phyloP scores from a whole-genome alignment of 169 alveolate genomes.

The Babesia divergens region DNA sequence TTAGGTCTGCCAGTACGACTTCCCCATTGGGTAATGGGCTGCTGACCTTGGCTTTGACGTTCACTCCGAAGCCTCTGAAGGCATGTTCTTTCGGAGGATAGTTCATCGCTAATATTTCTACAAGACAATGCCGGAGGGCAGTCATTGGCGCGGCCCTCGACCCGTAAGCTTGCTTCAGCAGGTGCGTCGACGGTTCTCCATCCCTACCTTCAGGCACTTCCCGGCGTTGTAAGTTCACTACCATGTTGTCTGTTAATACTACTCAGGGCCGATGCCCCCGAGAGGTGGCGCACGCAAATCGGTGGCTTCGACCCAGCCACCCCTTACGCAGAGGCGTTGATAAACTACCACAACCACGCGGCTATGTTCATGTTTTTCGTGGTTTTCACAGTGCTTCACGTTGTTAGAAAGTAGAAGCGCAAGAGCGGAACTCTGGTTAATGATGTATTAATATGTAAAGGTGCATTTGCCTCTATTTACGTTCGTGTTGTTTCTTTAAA shows the following conservation, averaged over 20 bases:
- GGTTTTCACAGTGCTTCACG: slow-evolving; percentile 74
- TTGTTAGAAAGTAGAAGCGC: slow-evolving; percentile 62
- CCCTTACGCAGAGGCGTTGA: slow-evolving; percentile 80
- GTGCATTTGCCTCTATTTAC: too few species aligned
- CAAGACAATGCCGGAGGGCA: slow-evolving; percentile 15
- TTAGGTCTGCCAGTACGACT: not conserved
- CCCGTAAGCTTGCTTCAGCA: slow-evolving; percentile 8
- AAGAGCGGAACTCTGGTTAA: too few species aligned
- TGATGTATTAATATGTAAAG: too few species aligned
- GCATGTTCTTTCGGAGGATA: not conserved
- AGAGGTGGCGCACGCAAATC: slow-evolving; percentile 77
- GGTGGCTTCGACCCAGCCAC: slow-evolving; percentile 86
- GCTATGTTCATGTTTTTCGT: slow-evolving; percentile 82
- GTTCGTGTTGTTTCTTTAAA: too few species aligned
- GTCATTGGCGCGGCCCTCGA: not conserved
- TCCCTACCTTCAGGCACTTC: slow-evolving; percentile 16
- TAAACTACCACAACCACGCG: slow-evolving; percentile 83
- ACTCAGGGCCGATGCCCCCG: slow-evolving; percentile 79
- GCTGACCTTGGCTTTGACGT: not conserved
- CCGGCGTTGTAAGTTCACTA: slow-evolving; percentile 38
- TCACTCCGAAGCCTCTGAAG: not conserved
- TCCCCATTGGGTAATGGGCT: not conserved
- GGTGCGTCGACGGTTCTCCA: slow-evolving; percentile 18
- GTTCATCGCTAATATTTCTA: not conserved
- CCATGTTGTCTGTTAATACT: too few species aligned